These are phyloP conservation scores for Stagonosporopsis rhizophila DNA, from an alignment of 2,329 filamentous ascomycete species.

Conservation along the genomic window DNA sequence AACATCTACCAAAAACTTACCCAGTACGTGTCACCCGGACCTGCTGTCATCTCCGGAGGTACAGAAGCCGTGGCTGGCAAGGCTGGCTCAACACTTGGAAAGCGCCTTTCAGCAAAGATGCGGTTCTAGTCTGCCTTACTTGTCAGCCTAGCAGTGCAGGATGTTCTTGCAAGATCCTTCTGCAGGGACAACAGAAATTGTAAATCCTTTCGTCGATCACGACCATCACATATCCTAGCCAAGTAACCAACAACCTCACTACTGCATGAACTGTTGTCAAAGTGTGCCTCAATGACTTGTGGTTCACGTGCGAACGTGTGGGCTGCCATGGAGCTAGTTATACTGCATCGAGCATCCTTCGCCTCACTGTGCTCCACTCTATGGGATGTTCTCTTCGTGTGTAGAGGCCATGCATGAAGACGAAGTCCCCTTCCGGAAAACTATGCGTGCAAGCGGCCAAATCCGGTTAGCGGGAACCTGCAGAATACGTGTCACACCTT, in stretches of 20 bases:
- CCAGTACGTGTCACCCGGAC: slow-evolving; percentile 61
- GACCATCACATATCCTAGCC: background rate
- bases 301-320: slow-evolving; percentile 14
- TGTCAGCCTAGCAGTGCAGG: background rate
- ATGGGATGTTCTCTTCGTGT: background rate
- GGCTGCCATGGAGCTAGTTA: background rate
- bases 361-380: slow-evolving; percentile 13
- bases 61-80: slow-evolving; percentile 39
- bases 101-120: slow-evolving; percentile 13
- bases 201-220: background rate
- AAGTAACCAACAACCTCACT: slow-evolving; percentile 7
- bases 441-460: slow-evolving; percentile 14
- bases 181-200: background rate
- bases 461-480: slow-evolving; percentile 26
- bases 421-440: slow-evolving; percentile 12
- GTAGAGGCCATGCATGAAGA: slow-evolving; percentile 16
- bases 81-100: slow-evolving; percentile 28
- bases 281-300: background rate
- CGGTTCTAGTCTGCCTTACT: slow-evolving; percentile 1
- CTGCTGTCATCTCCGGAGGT: slow-evolving; percentile 47
- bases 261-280: slow-evolving; percentile 13
- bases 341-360: slow-evolving; percentile 2
- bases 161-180: background rate
- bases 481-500: slow-evolving; percentile 35
- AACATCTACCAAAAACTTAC: slow-evolving; percentile 63